Evolutionary conservation across 1,284 basidiomycete genomes (phyloP).

Genomic region (Fomes fomentarius): DNA sequence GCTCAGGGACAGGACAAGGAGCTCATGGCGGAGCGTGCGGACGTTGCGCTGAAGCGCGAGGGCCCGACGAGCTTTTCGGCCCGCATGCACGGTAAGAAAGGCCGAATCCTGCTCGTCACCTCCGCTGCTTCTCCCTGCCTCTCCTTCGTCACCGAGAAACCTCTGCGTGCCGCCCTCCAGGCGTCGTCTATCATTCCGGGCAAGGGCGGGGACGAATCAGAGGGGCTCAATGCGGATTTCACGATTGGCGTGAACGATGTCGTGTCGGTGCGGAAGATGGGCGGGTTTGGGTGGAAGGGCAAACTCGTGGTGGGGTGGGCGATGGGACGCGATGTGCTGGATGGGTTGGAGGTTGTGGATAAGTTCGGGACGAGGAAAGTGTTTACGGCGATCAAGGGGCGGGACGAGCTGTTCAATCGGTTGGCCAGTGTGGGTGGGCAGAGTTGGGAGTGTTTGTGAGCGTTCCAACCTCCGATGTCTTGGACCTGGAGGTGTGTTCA

Average conservation of each 20-base stretch:
- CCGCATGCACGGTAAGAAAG: slow-evolving; percentile 30
- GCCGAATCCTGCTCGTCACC: slow-evolving; percentile 30
- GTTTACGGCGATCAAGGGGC: slow-evolving; percentile 44
- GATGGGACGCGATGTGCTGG: slow-evolving; percentile 56
- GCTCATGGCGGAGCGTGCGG: slow-evolving; percentile 7
- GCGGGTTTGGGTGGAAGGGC: slow-evolving; percentile 43
- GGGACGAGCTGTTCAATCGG: slow-evolving; percentile 43
- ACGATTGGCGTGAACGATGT: slow-evolving; percentile 29
- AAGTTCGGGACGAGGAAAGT: slow-evolving; percentile 49
- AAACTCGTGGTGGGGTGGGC: slow-evolving; percentile 67
- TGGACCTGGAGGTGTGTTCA: too few species aligned
- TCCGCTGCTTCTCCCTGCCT: slow-evolving; percentile 33
- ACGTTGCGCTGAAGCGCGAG: slow-evolving; percentile 26
- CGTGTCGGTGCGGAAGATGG: slow-evolving; percentile 31
- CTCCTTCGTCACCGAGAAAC: slow-evolving; percentile 30
- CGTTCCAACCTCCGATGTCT: too few species aligned
- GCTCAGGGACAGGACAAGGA: too few species aligned
- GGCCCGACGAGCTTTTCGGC: slow-evolving; percentile 34
- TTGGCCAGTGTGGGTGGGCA: slow-evolving; percentile 30
- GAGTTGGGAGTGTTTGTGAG: slow-evolving; percentile 33
- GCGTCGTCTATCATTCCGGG: slow-evolving; percentile 13
- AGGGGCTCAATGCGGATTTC: slow-evolving; percentile 29
- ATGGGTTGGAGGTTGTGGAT: slow-evolving; percentile 53
- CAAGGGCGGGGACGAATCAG: slow-evolving; percentile 11
- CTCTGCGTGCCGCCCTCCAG: slow-evolving; percentile 18